A percentile compares a stretch with the other conserved stretches of the same genome.
These are phyloP conservation scores for Purpureocillium lavendulum DNA, from an alignment of 2,329 filamentous ascomycete species.

Conservation along the genomic window DNA sequence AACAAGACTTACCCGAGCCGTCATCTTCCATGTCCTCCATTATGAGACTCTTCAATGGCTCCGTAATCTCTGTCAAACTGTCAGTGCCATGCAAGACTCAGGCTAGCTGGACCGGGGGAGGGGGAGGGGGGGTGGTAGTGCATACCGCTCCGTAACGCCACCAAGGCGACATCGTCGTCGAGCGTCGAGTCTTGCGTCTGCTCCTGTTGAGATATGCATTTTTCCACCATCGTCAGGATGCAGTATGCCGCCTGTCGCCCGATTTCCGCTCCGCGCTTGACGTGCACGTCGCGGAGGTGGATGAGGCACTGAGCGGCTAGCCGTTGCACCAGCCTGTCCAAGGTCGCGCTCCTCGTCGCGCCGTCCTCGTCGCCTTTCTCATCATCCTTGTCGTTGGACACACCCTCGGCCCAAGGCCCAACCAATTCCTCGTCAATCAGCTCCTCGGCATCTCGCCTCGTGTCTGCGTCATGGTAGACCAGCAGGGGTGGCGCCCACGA, in stretches of 20 bases:
- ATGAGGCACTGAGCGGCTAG: conserved; percentile 37
- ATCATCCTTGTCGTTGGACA: conserved; percentile 18
- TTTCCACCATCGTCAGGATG: conserved; percentile 33
- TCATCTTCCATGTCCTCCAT: conserved; percentile 52
- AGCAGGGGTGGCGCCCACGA: conserved; percentile 45
- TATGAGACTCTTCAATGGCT: conserved; percentile 43
- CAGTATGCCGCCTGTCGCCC: conserved; percentile 30
- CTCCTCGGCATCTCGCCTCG: conserved; percentile 31
- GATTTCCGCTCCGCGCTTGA: conserved; percentile 31
- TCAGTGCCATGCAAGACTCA: conserved; percentile 3
- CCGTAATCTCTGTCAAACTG: conserved; percentile 26
- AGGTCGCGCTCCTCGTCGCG: neutral
- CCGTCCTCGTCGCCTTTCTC: neutral
- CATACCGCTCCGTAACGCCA: conserved; percentile 18
- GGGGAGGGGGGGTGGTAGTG: neutral
- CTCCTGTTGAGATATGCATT: conserved; percentile 33
- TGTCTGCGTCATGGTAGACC: conserved; percentile 33
- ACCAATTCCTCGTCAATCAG: conserved; percentile 39
- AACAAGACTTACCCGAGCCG: conserved; percentile 48
- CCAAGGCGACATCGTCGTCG: conserved; percentile 20
- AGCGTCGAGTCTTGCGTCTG: conserved; percentile 19
- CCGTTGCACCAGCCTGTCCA: conserved; percentile 21
- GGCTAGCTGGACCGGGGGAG: neutral
- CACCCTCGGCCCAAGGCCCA: conserved; percentile 14
- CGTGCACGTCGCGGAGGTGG: conserved; percentile 38